Evolutionary conservation across 225 moss, liverwort and hornwort genomes (phyloP), one percentile per base, ranked within the genome.

Genomic region (Bryum argenteum): DNA sequence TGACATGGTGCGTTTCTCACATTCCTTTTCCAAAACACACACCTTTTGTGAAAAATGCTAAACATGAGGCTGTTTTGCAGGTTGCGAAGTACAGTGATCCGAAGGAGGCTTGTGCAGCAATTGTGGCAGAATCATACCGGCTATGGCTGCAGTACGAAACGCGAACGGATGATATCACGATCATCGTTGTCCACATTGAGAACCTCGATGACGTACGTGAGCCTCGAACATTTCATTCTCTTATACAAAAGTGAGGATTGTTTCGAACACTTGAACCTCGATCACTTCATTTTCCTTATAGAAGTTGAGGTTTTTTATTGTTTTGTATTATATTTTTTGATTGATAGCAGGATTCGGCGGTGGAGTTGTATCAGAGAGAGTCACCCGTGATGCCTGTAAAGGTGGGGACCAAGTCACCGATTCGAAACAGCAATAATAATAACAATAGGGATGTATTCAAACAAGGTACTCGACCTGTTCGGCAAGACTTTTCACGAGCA

Each of bases 61-160:
- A 6, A 33, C 3, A 33, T 33, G 5, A 33, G 5, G 5, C 7
- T 33, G 1, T 3, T 33, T 33, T 33, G 33, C 5, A 88, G 88
- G 80, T 85, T 71, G 85, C 85, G 26, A 94, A 88, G 74, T 73
- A 88, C 71, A 86, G 75, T 40, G 97, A 97, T 67, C 94, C 97
- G 0, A 92, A 94, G 76, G 97, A 97, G 19, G 94, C 97, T 18
- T 97, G 97, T 75, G 82, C 94, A 10, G 93, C 97, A 28, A 82
- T 97, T 71, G 94, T 97, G 78, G 94, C 91, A 19, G 94, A 97
- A 62, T 91, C 97, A 0, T 97, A 97, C 72, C 89, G 97, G 38
- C 82, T 94, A 17, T 97, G 97, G 97, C 82, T 97, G 70, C 97
- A 91, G 45, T 94, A 89, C 63, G 97, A 97, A 79, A 97, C 94